These are phyloP conservation scores for Fusarium globosum DNA, from an alignment of 2,329 filamentous ascomycete genomes.

Conservation along the genomic window DNA sequence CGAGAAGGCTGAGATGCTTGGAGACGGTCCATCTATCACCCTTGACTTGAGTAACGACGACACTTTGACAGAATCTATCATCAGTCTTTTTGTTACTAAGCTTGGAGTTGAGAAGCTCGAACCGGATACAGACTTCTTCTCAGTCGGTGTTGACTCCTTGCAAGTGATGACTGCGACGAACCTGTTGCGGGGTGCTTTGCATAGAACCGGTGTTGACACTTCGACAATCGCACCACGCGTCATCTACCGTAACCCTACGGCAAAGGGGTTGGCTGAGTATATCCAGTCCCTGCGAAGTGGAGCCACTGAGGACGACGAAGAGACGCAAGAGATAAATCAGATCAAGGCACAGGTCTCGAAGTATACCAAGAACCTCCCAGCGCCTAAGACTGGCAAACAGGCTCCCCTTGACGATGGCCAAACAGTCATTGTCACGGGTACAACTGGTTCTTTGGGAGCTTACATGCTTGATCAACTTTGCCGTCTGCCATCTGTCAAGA, in stretches of 20 bases:
- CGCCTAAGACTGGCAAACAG: rapidly evolving
- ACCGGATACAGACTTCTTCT: background rate
- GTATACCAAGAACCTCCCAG: background rate
- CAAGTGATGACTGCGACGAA: background rate
- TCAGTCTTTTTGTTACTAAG: background rate
- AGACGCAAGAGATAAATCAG: background rate
- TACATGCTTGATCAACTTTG: conserved; percentile 8
- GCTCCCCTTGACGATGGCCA: rapidly evolving
- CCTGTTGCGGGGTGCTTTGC: rapidly evolving
- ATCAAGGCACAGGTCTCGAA: background rate
- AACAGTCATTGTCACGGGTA: background rate
- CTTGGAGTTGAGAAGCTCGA: background rate
- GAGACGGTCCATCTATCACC: rapidly evolving
- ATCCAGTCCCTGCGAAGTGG: background rate
- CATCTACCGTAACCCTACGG: background rate
- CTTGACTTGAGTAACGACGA: background rate
- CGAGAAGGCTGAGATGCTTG: background rate
- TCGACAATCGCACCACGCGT: rapidly evolving
- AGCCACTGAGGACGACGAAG: rapidly evolving
- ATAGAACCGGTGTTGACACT: rapidly evolving
- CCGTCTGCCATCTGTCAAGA: background rate
- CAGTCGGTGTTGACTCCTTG: background rate
- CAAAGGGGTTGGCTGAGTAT: background rate
- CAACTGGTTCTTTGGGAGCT: background rate
- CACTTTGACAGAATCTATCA: background rate